Evolutionary conservation across 2,329 filamentous ascomycete species (phyloP).

Genomic region (Aspergillus ochraceus): DNA sequence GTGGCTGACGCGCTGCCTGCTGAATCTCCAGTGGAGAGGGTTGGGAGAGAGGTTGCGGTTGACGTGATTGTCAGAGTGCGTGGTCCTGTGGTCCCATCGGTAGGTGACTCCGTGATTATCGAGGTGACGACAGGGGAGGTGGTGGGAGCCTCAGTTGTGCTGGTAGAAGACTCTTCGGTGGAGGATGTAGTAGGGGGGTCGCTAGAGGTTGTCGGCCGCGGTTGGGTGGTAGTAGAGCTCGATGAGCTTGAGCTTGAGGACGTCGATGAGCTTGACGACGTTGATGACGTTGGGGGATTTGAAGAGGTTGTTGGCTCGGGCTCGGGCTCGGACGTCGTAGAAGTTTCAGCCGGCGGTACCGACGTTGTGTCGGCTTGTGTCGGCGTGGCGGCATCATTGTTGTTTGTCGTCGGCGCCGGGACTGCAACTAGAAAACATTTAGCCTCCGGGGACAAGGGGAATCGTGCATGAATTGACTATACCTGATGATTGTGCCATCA

Average conservation of each 20-base stretch:
- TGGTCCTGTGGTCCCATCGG: slow-evolving; percentile 9
- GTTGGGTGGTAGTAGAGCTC: slow-evolving; percentile 17
- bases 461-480: neutral
- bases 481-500: neutral
- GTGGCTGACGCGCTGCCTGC: slow-evolving; percentile 26
- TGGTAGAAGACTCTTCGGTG: slow-evolving; percentile 9
- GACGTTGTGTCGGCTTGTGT: slow-evolving; percentile 11
- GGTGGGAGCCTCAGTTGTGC: slow-evolving; percentile 3
- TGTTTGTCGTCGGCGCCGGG: slow-evolving; percentile 8
- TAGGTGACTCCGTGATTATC: slow-evolving; percentile 11
- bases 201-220: slow-evolving; percentile 14
- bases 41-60: slow-evolving; percentile 13
- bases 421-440: slow-evolving; percentile 4
- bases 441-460: neutral
- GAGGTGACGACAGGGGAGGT: slow-evolving; percentile 7
- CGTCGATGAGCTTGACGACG: slow-evolving; percentile 14
- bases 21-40: slow-evolving; percentile 17
- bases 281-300: slow-evolving; percentile 15
- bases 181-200: slow-evolving; percentile 18
- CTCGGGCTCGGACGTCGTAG: slow-evolving; percentile 18
- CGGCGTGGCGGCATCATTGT: slow-evolving; percentile 11
- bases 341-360: slow-evolving; percentile 13
- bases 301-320: slow-evolving; percentile 14
- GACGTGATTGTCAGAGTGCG: slow-evolving; percentile 19
- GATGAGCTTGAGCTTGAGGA: slow-evolving; percentile 8